phyloP scores from a whole-genome alignment of 139 green algal species.

The Haematococcus lacustris region DNA sequence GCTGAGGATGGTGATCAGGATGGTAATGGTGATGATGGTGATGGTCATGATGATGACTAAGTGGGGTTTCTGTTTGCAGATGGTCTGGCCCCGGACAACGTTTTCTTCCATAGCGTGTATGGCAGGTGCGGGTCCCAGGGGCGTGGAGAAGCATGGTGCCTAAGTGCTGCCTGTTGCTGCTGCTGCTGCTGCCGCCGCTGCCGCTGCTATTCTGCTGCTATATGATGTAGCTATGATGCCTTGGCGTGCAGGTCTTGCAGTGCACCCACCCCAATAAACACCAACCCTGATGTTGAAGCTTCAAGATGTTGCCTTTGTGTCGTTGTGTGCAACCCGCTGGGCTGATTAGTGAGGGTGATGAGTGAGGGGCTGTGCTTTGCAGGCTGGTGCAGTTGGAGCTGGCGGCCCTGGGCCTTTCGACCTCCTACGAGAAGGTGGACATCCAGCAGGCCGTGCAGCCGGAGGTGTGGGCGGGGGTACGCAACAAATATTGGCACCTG shows the following conservation, averaged over 20 bases:
- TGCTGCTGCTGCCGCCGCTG: no score
- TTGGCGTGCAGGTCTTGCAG: no score
- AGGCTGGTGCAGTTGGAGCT: constrained; percentile 57
- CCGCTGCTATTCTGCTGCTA: no score
- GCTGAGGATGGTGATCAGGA: not conserved
- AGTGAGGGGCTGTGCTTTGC: constrained; percentile 13
- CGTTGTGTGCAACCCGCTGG: no score
- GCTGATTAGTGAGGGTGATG: not conserved
- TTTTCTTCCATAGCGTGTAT: constrained; percentile 88
- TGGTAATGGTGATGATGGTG: not conserved
- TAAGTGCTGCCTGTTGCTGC: not conserved
- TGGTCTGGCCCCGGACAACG: constrained; percentile 65
- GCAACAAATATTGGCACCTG: constrained; percentile 65
- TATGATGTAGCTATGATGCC: no score
- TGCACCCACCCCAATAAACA: not conserved
- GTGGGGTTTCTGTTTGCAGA: constrained; percentile 9
- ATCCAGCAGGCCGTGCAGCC: constrained; percentile 49
- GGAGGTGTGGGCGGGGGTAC: constrained; percentile 73
- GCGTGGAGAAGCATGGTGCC: no score
- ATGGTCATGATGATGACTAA: no score
- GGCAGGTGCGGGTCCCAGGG: constrained; percentile 14
- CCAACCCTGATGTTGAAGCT: no score
- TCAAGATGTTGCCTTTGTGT: no score
- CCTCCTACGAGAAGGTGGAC: constrained; percentile 56
- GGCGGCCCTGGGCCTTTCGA: constrained; percentile 49